Evolutionary conservation across 352 stramenopile genomes (phyloP).

Genomic region (Globisporangium middletonii): DNA sequence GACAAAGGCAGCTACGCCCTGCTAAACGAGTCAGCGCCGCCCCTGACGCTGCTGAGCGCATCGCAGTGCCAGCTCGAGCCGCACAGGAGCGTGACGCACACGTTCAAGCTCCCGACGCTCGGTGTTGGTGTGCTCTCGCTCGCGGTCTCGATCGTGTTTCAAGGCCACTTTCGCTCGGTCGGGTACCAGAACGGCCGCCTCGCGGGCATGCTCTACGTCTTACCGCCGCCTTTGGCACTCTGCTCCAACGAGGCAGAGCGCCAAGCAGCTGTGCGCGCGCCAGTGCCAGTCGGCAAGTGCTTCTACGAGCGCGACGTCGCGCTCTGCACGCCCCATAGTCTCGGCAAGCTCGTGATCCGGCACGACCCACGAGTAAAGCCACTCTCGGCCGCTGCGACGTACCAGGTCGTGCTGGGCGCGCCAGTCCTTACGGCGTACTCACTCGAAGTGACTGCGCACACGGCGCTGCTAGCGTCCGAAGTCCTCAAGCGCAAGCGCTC

Average conservation of each 20-base stretch:
- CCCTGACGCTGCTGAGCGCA: constrained; percentile 29
- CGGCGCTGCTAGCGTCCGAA: constrained; percentile 40
- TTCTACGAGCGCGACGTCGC: constrained; percentile 42
- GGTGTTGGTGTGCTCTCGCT: constrained; percentile 41
- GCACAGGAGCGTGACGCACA: constrained; percentile 57
- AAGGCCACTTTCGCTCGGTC: constrained; percentile 63
- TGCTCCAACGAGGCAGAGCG: background rate
- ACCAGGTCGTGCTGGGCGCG: constrained; percentile 70
- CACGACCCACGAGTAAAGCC: constrained; percentile 55
- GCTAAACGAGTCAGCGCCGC: constrained; percentile 23
- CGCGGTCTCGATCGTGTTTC: constrained; percentile 59
- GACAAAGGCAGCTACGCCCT: constrained; percentile 23
- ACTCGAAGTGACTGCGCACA: constrained; percentile 42
- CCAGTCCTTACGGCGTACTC: constrained; percentile 68
- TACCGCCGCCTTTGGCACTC: constrained; percentile 16
- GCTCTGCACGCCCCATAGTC: constrained; percentile 53
- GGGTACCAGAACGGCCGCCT: constrained; percentile 73
- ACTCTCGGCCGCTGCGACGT: constrained; percentile 37
- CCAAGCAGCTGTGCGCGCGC: constrained; percentile 8
- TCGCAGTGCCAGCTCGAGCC: constrained; percentile 48
- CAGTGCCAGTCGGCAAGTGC: constrained; percentile 53
- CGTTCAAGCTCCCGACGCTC: constrained; percentile 40
- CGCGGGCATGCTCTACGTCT: constrained; percentile 69
- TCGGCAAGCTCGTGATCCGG: constrained; percentile 59
- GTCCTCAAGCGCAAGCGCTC: constrained; percentile 39